Conservation (phyloP, 305 asterid genomes). For the Solanum hybrid region DNA sequence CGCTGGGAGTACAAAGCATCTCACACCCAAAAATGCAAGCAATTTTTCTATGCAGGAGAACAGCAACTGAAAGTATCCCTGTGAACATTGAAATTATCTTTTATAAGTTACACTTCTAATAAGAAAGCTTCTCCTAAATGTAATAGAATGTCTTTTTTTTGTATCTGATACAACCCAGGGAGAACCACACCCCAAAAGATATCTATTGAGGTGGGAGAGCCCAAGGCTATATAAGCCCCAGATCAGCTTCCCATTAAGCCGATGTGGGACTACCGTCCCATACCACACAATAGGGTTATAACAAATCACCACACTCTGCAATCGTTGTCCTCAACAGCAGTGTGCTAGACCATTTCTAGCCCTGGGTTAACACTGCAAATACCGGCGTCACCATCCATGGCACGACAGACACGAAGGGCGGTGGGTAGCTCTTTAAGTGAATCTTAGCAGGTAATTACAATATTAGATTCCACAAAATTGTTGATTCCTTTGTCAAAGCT, state of each 20-base stretch:
- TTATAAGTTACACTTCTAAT: background rate
- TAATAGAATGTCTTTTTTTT: background rate
- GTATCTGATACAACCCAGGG: background rate
- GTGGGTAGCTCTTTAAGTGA: background rate
- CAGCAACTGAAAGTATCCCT: slow-evolving; percentile 85
- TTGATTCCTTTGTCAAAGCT: background rate
- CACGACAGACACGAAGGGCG: background rate
- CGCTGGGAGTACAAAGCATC: slow-evolving; percentile 79
- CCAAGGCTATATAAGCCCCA: background rate
- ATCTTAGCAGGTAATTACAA: background rate
- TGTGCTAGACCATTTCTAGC: background rate
- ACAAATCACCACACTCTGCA: background rate
- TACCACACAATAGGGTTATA: background rate
- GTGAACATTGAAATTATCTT: slow-evolving; percentile 12
- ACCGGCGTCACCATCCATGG: background rate
- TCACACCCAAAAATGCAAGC: slow-evolving; percentile 64
- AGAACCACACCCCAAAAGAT: background rate
- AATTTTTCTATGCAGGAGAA: slow-evolving; percentile 84
- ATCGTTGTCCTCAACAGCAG: background rate
- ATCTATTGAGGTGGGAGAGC: background rate
- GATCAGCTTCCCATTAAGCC: background rate
- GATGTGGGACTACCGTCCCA: background rate
- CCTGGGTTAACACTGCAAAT: background rate
- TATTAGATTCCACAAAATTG: background rate
- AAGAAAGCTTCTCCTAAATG: background rate